phyloP scores from a whole-genome alignment of 1,284 basidiomycete species.

The Cryptococcus sp. region DNA sequence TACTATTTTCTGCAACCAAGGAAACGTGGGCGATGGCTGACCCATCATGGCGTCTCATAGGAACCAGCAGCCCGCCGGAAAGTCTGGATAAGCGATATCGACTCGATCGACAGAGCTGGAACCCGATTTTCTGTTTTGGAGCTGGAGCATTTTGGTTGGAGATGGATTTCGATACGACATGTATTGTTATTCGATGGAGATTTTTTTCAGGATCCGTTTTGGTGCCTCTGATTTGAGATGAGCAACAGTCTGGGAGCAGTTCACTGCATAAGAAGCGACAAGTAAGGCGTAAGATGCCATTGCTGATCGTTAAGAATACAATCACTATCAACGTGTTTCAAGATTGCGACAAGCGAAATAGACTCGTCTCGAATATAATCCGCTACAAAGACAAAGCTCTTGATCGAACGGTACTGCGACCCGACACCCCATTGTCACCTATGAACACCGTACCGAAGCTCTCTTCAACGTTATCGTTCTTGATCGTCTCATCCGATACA shows the following conservation, averaged over 20 bases:
- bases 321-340: not conserved
- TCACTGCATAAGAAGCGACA: not conserved
- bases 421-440: not conserved
- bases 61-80: conserved; percentile 53
- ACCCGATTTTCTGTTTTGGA: not conserved
- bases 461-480: not conserved
- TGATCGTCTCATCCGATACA: conserved; percentile 16
- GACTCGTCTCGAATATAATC: not conserved
- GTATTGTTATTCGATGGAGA: conserved; percentile 15
- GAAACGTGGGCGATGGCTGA: conserved; percentile 12
- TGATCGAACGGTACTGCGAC: conserved; percentile 16
- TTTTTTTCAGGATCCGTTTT: conserved; percentile 2
- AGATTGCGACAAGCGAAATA: not conserved
- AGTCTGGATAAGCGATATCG: conserved; percentile 48
- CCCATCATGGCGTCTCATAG: conserved; percentile 21
- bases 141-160: conserved; percentile 3
- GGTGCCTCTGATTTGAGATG: not conserved
- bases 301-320: not conserved
- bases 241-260: not conserved
- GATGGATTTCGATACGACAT: conserved; percentile 6
- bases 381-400: conserved; percentile 27
- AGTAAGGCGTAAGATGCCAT: not conserved
- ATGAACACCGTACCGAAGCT: conserved; percentile 1
- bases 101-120: not conserved
- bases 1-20: conserved; percentile 6